These are phyloP conservation scores for Phytophthora pini DNA, from an alignment of 352 stramenopile genomes.

Conservation along the genomic window DNA sequence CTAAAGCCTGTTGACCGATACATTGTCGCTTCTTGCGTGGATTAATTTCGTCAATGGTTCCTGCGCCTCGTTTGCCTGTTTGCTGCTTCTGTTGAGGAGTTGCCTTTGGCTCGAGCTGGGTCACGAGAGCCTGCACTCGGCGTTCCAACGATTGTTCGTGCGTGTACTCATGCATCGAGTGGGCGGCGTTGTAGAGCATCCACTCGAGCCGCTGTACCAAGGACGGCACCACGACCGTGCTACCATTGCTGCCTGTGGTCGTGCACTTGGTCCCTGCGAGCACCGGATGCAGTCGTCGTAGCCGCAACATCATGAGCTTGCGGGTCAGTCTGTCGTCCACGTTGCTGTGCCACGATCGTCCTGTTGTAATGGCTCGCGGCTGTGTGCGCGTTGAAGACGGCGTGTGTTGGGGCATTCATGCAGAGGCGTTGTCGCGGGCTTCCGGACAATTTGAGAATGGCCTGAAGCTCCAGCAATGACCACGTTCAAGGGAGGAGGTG, in stretches of 20 bases:
- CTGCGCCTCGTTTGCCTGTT: not conserved
- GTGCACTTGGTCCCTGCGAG: slow-evolving; percentile 26
- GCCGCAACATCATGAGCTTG: slow-evolving; percentile 45
- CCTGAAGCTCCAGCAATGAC: not conserved
- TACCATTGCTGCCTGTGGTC: slow-evolving; percentile 6
- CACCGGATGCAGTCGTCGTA: slow-evolving; percentile 36
- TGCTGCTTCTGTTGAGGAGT: slow-evolving; percentile 5
- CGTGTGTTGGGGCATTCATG: slow-evolving; percentile 26
- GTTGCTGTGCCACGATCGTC: slow-evolving; percentile 38
- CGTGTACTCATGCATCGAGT: slow-evolving; percentile 72
- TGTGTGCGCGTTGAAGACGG: slow-evolving; percentile 10
- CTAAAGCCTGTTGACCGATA: not conserved
- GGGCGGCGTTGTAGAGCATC: slow-evolving; percentile 73
- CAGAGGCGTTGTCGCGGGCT: slow-evolving; percentile 12
- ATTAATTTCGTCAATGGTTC: not conserved
- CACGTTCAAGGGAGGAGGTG: not conserved
- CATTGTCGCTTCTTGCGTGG: slow-evolving; percentile 22
- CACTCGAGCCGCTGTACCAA: slow-evolving; percentile 75
- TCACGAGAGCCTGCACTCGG: slow-evolving; percentile 76
- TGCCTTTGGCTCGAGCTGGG: slow-evolving; percentile 46
- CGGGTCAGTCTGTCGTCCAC: slow-evolving; percentile 37
- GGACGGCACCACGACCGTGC: slow-evolving; percentile 23
- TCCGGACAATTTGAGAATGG: slow-evolving; percentile 26
- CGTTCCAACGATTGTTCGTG: slow-evolving; percentile 68
- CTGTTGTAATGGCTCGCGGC: slow-evolving; percentile 8